These are phyloP conservation scores for Acidomyces sp. DNA, from an alignment of 495 filamentous ascomycete species.

Conservation along the genomic window DNA sequence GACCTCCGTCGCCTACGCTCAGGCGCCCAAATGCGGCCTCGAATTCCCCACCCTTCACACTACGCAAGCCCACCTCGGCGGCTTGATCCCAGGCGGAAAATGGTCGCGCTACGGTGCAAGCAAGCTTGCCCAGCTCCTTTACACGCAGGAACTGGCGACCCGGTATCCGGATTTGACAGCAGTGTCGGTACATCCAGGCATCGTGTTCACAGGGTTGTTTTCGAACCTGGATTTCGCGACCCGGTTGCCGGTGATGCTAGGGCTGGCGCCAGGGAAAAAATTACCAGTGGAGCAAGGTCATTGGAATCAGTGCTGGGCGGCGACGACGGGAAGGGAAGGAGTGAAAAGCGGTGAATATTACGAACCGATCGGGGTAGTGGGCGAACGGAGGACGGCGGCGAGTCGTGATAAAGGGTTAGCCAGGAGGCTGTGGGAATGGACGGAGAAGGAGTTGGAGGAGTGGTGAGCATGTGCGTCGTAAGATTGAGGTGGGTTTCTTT, in stretches of 20 bases:
- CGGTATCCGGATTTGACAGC: conserved; percentile 18
- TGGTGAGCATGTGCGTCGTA: no score
- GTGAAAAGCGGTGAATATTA: conserved; percentile 27
- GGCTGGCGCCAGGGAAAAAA: neutral
- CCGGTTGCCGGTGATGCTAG: conserved; percentile 1
- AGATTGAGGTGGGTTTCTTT: no score
- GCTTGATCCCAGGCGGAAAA: neutral
- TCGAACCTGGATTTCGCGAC: conserved; percentile 1
- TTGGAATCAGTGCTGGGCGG: conserved; percentile 27
- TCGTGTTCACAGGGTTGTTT: conserved; percentile 1
- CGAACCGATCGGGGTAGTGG: conserved; percentile 26
- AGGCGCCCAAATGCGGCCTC: conserved; percentile 20
- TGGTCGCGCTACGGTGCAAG: conserved; percentile 29
- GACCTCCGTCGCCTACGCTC: conserved; percentile 26
- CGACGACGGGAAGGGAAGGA: conserved; percentile 13
- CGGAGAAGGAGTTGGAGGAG: conserved; percentile 10
- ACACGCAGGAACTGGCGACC: conserved; percentile 27
- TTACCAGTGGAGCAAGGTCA: conserved; percentile 8
- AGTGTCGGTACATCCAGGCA: conserved; percentile 7
- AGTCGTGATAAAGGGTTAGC: conserved; percentile 24
- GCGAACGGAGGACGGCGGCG: conserved; percentile 16
- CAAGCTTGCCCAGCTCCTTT: conserved; percentile 36
- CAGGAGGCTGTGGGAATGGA: conserved; percentile 27
- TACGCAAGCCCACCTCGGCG: conserved; percentile 9
- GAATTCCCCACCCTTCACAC: conserved; percentile 21